Conservation (phyloP, 2,329 filamentous ascomycete species). For the Fusarium avenaceum region DNA sequence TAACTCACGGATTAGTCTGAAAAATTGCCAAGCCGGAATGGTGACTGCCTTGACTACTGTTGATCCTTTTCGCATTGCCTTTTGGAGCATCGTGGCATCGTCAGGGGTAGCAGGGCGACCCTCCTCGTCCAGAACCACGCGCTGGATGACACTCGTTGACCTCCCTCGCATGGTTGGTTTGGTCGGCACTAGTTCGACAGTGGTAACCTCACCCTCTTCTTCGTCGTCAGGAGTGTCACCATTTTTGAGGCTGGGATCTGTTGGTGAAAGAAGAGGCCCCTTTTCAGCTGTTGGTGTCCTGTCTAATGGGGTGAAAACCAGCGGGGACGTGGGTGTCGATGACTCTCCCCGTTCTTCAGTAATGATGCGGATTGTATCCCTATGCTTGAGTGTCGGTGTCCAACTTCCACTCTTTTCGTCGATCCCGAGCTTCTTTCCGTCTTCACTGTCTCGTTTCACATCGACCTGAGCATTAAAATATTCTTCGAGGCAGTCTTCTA, state of each 20-base stretch:
- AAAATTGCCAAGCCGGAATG: slow-evolving; percentile 98
- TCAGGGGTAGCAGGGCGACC: slow-evolving; percentile 61
- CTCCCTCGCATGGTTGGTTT: slow-evolving; percentile 58
- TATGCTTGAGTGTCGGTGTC: slow-evolving; percentile 47
- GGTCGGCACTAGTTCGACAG: slow-evolving; percentile 47
- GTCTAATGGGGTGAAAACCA: slow-evolving; percentile 47
- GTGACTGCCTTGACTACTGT: slow-evolving; percentile 82
- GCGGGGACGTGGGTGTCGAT: slow-evolving; percentile 53
- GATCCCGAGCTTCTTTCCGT: slow-evolving; percentile 61
- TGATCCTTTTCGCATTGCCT: slow-evolving; percentile 61
- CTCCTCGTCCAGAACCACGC: slow-evolving; percentile 67
- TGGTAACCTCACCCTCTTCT: slow-evolving; percentile 36
- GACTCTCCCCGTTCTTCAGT: slow-evolving; percentile 52
- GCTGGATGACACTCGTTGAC: slow-evolving; percentile 73
- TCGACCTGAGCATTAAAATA: slow-evolving; percentile 97
- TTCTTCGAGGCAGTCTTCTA: slow-evolving; percentile 92
- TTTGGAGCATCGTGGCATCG: slow-evolving; percentile 58
- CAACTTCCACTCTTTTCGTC: slow-evolving; percentile 49
- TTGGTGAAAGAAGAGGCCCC: slow-evolving; percentile 4
- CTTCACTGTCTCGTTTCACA: slow-evolving; percentile 79
- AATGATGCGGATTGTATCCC: slow-evolving; percentile 54
- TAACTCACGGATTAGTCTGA: slow-evolving; percentile 86
- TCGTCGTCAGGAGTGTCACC: slow-evolving; percentile 30
- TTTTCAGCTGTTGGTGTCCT: slow-evolving; percentile 39
- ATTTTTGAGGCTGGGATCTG: slow-evolving; percentile 21